Conservation (phyloP, 73 alveolate species). For the Tetrahymena elliotti region DNA sequence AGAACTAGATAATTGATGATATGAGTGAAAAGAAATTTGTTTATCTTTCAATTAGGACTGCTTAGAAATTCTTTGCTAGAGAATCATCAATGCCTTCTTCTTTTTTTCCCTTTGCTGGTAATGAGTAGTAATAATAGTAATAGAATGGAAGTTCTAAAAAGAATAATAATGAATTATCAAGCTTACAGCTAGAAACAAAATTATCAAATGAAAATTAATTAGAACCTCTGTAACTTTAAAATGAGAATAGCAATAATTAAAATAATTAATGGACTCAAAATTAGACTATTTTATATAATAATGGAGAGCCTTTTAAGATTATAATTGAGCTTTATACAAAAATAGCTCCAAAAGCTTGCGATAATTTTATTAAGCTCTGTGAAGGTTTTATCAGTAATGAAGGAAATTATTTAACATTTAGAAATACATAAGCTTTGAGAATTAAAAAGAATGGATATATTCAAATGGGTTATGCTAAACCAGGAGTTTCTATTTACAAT, state of each 20-base stretch:
- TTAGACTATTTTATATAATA: background rate
- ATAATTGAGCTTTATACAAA: slow-evolving; percentile 27
- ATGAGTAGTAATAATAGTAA: background rate
- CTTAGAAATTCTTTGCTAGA: background rate
- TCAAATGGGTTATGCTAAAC: slow-evolving; percentile 16
- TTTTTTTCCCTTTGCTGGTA: background rate
- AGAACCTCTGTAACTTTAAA: background rate
- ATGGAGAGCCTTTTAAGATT: background rate
- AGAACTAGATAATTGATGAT: background rate
- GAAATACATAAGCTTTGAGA: slow-evolving; percentile 5
- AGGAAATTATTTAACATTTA: slow-evolving; percentile 11
- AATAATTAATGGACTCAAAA: background rate
- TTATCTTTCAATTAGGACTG: background rate
- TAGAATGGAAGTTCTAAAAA: background rate
- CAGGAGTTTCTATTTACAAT: slow-evolving; percentile 16
- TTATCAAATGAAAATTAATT: background rate
- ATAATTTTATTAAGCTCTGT: slow-evolving; percentile 17
- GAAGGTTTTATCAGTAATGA: slow-evolving; percentile 27
- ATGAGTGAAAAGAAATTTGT: background rate
- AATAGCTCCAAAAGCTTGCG: slow-evolving; percentile 41
- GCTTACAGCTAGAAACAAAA: background rate
- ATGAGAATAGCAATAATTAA: background rate
- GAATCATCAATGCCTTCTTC: background rate
- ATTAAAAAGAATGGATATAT: slow-evolving; percentile 18
- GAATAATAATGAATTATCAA: background rate